phyloP scores from a whole-genome alignment of 2,329 filamentous ascomycete species.

The Apiospora rasikravindrae region DNA sequence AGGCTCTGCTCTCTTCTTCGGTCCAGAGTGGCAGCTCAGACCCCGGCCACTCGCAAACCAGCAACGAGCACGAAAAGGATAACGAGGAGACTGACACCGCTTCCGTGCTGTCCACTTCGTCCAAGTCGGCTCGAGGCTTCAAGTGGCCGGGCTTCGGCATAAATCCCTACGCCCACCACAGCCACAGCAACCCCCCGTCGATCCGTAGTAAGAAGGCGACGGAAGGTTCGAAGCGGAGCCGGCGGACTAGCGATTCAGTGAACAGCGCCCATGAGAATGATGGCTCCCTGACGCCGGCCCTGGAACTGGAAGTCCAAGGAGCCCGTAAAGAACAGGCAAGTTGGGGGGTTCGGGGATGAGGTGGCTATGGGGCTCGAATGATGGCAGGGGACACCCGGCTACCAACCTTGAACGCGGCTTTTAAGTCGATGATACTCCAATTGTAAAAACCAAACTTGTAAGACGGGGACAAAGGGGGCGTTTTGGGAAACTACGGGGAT shows the following conservation, averaged over 20 bases:
- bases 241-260: conserved; percentile 49
- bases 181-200: conserved; percentile 28
- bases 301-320: conserved; percentile 60
- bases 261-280: conserved; percentile 38
- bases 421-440: neutral
- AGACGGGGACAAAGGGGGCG: neutral
- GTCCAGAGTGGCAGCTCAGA: conserved; percentile 21
- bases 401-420: neutral
- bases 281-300: conserved; percentile 36
- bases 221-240: conserved; percentile 42
- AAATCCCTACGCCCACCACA: conserved; percentile 25
- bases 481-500: neutral
- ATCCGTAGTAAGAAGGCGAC: conserved; percentile 27
- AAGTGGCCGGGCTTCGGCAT: conserved; percentile 31
- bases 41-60: conserved; percentile 13
- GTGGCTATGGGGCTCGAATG: conserved; percentile 68
- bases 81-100: conserved; percentile 38
- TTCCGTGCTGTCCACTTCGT: conserved; percentile 38
- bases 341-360: conserved; percentile 85
- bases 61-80: conserved; percentile 27
- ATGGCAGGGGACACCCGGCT: neutral
- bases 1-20: conserved; percentile 19
- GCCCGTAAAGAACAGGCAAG: conserved; percentile 60
- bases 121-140: conserved; percentile 35
- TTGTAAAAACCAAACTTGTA: neutral